Evolutionary conservation across 140 eudicot species (phyloP), one percentile per base, ranked within the genome.

Genomic region (Erigeron philadelphicus): DNA sequence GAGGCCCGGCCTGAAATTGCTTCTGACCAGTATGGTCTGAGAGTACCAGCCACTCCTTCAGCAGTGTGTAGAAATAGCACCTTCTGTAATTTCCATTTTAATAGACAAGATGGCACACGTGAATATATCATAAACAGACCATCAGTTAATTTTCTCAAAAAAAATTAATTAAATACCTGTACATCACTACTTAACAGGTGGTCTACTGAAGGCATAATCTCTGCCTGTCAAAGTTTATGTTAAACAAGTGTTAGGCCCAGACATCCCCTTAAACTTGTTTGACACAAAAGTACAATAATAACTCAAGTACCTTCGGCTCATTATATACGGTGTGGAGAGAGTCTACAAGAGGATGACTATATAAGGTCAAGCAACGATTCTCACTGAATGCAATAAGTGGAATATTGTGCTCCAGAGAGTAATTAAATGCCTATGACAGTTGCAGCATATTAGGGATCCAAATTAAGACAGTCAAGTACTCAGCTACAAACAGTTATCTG

Each of bases 1-100:
- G 84, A 81, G 38, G 96, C 98, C 45, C 81, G 87, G 31, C 77
- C 92, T 5, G 67, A 64, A 52, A 79, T 84, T 71, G 87, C 98
- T 76, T 88, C 95, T 12, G 84, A 82, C 98, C 98, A 92, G 72
- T 88, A 86, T n/a, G 98, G 98, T 59, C 98, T 83, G 54, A 92
- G 82, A 17, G 84, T 81, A 48, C 84, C 76, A 10, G 83, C 45
- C 61, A 92, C 95, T 68, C 93, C 92, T 75, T 92, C 98, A 59
- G 78, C 74, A 42, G 88, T 88, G 81, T 92, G 88, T 16, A 92
- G 78, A 81, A 88, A 88, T 62, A 92, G 50, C 82, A 92, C 76
- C 77, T 92, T 92, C 95, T 92, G 93, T 66, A 72, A 61, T 66
- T 64, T 67, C 48, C 66, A 72, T 23, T 46, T 12, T 35, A 49